Evolutionary conservation across 805 yeast species (phyloP).

Genomic region (Nakazawaea ishiwadae): DNA sequence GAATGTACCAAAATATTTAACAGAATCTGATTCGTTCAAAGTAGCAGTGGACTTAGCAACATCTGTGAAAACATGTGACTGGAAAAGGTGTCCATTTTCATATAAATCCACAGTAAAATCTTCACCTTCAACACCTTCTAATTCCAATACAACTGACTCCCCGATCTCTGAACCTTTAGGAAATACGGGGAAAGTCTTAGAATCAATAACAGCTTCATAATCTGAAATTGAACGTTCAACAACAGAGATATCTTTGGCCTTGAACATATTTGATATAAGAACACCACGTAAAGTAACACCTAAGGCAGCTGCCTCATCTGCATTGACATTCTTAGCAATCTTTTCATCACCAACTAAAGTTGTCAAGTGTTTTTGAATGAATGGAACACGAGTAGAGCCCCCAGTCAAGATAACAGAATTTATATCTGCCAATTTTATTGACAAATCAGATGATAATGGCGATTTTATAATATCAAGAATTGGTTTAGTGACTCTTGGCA

Average conservation of each 20-base stretch:
- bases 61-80: slow-evolving; percentile 18
- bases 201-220: slow-evolving; percentile 34
- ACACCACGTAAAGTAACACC: slow-evolving; percentile 89
- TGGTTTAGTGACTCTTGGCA: slow-evolving; percentile 47
- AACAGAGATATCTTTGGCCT: slow-evolving; percentile 55
- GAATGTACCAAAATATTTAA: slow-evolving; percentile 36
- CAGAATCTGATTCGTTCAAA: slow-evolving; percentile 26
- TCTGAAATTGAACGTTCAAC: slow-evolving; percentile 50
- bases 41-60: slow-evolving; percentile 17
- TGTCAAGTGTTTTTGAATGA: slow-evolving; percentile 61
- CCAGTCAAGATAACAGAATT: slow-evolving; percentile 78
- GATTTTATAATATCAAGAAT: slow-evolving; percentile 44
- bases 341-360: slow-evolving; percentile 53
- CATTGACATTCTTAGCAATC: slow-evolving; percentile 81
- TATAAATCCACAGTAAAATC: slow-evolving; percentile 24
- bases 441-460: slow-evolving; percentile 23
- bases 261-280: slow-evolving; percentile 61
- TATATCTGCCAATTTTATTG: slow-evolving; percentile 28
- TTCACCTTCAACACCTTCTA: slow-evolving; percentile 25
- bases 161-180: slow-evolving; percentile 39
- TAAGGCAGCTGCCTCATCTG: slow-evolving; percentile 90
- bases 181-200: slow-evolving; percentile 33
- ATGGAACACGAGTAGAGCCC: slow-evolving; percentile 88
- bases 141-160: slow-evolving; percentile 27
- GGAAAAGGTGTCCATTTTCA: slow-evolving; percentile 33